Evolutionary conservation across 768 basidiomycete species (phyloP).

Genomic region (Favolaschia claudopus): DNA sequence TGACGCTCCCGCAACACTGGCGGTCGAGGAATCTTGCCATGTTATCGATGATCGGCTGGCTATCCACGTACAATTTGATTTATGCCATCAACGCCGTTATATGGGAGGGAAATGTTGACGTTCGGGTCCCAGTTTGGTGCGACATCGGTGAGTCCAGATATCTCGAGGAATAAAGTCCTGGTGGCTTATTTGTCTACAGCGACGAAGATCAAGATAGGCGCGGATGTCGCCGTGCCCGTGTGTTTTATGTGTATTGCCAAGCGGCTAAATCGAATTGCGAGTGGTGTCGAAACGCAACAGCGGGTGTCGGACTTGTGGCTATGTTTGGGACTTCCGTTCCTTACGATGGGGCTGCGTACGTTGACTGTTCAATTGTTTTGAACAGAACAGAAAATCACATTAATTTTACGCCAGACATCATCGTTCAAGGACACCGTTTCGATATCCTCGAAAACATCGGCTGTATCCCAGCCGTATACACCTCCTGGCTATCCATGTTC

Average conservation of each 20-base stretch:
- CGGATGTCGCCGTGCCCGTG: slow-evolving; percentile 34
- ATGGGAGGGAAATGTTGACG: slow-evolving; percentile 44
- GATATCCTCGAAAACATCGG: slow-evolving; percentile 44
- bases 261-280: slow-evolving; percentile 37
- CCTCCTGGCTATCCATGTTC: slow-evolving; percentile 28
- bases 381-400: not conserved
- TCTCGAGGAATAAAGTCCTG: not conserved
- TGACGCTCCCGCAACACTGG: slow-evolving; percentile 37
- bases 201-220: slow-evolving; percentile 37
- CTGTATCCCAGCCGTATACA: slow-evolving; percentile 33
- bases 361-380: too few relatives aligned
- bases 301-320: too few relatives aligned
- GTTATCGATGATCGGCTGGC: slow-evolving; percentile 41
- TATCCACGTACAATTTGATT: slow-evolving; percentile 39
- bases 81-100: slow-evolving; percentile 47
- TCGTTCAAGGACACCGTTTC: slow-evolving; percentile 44
- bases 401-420: slow-evolving; percentile 25
- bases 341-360: too few relatives aligned
- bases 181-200: slow-evolving; percentile 31
- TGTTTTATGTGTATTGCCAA: slow-evolving; percentile 35
- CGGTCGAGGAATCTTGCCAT: slow-evolving; percentile 37
- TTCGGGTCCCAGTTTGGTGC: slow-evolving; percentile 44
- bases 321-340: too few relatives aligned
- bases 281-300: slow-evolving; percentile 22
- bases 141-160: slow-evolving; percentile 45